A percentile compares a stretch with the other conserved stretches of the same genome.
These are phyloP conservation scores for Leccinum subgranulosum DNA, from an alignment of 768 basidiomycete species.

Conservation along the genomic window DNA sequence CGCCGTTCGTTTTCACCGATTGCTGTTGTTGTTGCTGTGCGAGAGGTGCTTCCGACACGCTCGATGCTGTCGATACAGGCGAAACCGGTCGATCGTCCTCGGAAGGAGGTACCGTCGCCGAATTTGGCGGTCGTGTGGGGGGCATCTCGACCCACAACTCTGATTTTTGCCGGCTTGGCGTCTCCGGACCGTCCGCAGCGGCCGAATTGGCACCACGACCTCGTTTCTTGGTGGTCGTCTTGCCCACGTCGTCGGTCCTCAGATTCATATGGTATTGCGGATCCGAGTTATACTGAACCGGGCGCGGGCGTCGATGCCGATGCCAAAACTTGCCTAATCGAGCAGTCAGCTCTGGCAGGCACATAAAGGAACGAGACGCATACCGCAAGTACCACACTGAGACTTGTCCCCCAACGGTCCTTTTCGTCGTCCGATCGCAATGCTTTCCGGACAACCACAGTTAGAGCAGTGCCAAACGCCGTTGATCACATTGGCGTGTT, in stretches of 20 bases:
- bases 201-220: constrained; percentile 28
- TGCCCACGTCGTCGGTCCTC: constrained; percentile 56
- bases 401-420: constrained; percentile 88
- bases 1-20: constrained; percentile 59
- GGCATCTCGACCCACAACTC: constrained; percentile 37
- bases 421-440: constrained; percentile 83
- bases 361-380: constrained; percentile 26
- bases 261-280: constrained; percentile 63
- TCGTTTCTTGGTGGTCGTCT: constrained; percentile 52
- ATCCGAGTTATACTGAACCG: constrained; percentile 77
- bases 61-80: constrained; percentile 71
- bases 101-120: constrained; percentile 27
- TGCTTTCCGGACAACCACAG: constrained; percentile 85
- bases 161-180: constrained; percentile 43
- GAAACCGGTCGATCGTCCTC: constrained; percentile 59
- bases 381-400: constrained; percentile 92
- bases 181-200: constrained; percentile 45
- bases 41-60: constrained; percentile 71
- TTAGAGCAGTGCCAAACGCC: constrained; percentile 95
- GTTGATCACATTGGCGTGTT: constrained; percentile 77
- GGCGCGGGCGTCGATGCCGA: constrained; percentile 75
- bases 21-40: constrained; percentile 47
- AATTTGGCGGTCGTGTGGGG: constrained; percentile 30
- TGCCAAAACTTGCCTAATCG: constrained; percentile 84
- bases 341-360: not conserved